A percentile compares a stretch with the other conserved stretches of the same genome.
phyloP scores from a whole-genome alignment of 2,329 filamentous ascomycete genomes.

The Clonostachys solani region DNA sequence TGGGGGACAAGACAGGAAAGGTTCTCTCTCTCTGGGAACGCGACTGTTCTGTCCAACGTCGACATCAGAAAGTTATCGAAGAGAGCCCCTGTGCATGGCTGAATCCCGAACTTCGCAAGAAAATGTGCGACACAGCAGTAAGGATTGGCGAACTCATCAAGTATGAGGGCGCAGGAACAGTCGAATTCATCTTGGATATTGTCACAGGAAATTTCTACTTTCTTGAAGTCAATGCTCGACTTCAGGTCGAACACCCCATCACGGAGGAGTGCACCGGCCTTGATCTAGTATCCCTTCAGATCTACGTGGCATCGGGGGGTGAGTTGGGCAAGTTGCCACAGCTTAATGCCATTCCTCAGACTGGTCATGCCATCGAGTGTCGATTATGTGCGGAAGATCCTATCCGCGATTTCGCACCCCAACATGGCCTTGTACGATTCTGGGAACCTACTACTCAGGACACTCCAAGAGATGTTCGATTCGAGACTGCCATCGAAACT shows the following conservation, averaged over 20 bases:
- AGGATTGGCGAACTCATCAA: slow-evolving; percentile 90
- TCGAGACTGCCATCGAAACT: slow-evolving; percentile 32
- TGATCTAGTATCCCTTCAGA: slow-evolving; percentile 92
- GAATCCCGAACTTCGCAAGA: slow-evolving; percentile 80
- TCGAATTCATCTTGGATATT: slow-evolving; percentile 98
- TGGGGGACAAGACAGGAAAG: slow-evolving; percentile 99
- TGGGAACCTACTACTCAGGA: slow-evolving; percentile 15
- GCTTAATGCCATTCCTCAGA: slow-evolving; percentile 7
- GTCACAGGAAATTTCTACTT: slow-evolving; percentile 99
- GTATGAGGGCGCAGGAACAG: slow-evolving; percentile 97
- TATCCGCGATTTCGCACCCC: slow-evolving; percentile 25
- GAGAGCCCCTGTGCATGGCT: slow-evolving; percentile 97
- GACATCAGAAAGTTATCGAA: slow-evolving; percentile 99
- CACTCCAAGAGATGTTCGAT: slow-evolving; percentile 20
- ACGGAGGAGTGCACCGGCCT: slow-evolving; percentile 99
- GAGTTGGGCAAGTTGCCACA: no score
- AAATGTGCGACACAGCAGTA: slow-evolving; percentile 95
- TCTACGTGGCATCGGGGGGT: slow-evolving; percentile 93
- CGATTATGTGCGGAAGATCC: slow-evolving; percentile 38
- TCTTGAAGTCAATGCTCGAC: slow-evolving; percentile 95
- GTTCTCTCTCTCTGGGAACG: slow-evolving; percentile 98
- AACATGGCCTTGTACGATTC: slow-evolving; percentile 24
- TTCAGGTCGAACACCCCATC: slow-evolving; percentile 98
- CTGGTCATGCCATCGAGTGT: slow-evolving; percentile 35
- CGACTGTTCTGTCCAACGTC: slow-evolving; percentile 97